Conservation (phyloP, 2,329 filamentous ascomycete genomes). For the Domatiomyces globalis region DNA sequence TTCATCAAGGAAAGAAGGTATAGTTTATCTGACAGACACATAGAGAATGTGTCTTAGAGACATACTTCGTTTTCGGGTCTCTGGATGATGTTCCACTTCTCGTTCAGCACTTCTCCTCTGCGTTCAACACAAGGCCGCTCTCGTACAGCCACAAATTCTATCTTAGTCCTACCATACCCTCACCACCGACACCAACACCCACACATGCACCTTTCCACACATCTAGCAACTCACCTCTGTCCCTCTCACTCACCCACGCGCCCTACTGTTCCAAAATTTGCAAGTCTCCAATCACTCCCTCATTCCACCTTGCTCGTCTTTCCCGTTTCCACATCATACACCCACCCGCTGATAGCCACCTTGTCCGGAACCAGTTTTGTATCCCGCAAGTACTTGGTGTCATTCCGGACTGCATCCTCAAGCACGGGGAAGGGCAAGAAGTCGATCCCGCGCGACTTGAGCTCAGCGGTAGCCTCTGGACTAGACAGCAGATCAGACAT, state of each 20-base stretch:
- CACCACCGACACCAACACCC: no score
- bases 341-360: slow-evolving; percentile 54
- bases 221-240: no score
- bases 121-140: no score
- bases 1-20: neutral
- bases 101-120: no score
- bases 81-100: no score
- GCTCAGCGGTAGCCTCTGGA: slow-evolving; percentile 14
- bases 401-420: slow-evolving; percentile 49
- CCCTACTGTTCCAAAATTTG: no score
- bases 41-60: neutral
- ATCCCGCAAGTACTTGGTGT: slow-evolving; percentile 48
- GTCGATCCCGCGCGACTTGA: slow-evolving; percentile 30
- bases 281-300: neutral
- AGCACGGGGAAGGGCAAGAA: slow-evolving; percentile 55
- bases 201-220: no score
- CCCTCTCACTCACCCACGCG: no score
- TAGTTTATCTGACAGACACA: neutral
- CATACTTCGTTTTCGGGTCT: no score
- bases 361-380: slow-evolving; percentile 45
- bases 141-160: no score
- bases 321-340: slow-evolving; percentile 66
- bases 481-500: slow-evolving; percentile 1
- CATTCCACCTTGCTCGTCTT: slow-evolving; percentile 39
- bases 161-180: no score